phyloP scores from a whole-genome alignment of 1,284 basidiomycete species.

The Cronartium quercuum region DNA sequence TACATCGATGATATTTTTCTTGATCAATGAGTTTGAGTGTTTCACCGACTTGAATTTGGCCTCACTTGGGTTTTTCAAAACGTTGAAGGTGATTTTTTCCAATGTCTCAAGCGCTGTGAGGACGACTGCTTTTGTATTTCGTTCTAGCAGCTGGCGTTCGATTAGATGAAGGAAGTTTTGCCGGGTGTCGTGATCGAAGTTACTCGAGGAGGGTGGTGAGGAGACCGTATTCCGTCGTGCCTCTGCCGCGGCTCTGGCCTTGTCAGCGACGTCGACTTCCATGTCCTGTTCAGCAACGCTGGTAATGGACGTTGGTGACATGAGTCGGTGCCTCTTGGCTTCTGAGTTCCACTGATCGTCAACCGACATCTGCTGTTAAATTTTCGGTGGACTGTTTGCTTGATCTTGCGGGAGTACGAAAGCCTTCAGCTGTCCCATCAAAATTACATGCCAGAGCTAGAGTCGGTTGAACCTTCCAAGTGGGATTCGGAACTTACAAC shows the following conservation, averaged over 20 bases:
- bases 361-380: no score
- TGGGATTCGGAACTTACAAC: no score
- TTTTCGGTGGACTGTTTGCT: no score
- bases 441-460: no score
- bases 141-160: not conserved
- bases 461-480: no score
- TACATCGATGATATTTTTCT: slow-evolving; percentile 3
- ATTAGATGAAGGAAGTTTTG: not conserved
- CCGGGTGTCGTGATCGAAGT: not conserved
- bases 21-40: not conserved
- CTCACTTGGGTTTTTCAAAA: not conserved
- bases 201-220: not conserved
- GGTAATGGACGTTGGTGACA: no score
- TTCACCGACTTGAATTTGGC: not conserved
- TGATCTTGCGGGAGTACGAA: no score
- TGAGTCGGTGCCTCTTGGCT: not conserved
- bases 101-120: not conserved
- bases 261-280: not conserved
- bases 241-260: not conserved
- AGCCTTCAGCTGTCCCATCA: no score
- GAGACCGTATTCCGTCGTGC: not conserved
- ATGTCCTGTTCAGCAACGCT: no score
- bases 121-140: not conserved
- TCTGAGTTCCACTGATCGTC: not conserved
- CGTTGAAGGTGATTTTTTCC: not conserved